phyloP scores from a whole-genome alignment of 805 yeast genomes.

The Spathaspora passalidarum region DNA sequence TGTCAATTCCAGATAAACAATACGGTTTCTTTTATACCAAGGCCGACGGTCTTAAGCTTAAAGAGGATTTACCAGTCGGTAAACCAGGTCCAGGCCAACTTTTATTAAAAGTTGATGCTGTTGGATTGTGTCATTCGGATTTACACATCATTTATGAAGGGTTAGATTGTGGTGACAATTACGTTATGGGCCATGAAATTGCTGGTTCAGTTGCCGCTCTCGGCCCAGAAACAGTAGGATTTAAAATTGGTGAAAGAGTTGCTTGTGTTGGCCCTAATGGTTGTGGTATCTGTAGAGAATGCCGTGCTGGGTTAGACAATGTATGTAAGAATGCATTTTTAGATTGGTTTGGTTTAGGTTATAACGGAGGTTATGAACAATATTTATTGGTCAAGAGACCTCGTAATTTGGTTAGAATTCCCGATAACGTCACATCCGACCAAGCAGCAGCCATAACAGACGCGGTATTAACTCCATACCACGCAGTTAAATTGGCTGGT shows the following conservation, averaged over 20 bases:
- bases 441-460: slow-evolving; percentile 41
- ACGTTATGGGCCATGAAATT: slow-evolving; percentile 45
- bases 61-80: slow-evolving; percentile 8
- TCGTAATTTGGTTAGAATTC: slow-evolving; percentile 33
- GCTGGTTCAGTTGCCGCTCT: slow-evolving; percentile 35
- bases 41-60: slow-evolving; percentile 6
- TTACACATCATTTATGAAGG: slow-evolving; percentile 24
- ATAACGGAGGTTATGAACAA: slow-evolving; percentile 41
- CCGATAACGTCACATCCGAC: slow-evolving; percentile 34
- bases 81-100: slow-evolving; percentile 12
- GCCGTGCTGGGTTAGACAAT: slow-evolving; percentile 35
- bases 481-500: slow-evolving; percentile 33
- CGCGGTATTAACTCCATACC: slow-evolving; percentile 42
- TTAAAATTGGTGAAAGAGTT: slow-evolving; percentile 28
- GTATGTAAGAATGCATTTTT: slow-evolving; percentile 20
- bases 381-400: slow-evolving; percentile 34
- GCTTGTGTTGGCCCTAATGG: slow-evolving; percentile 26
- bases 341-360: slow-evolving; percentile 33
- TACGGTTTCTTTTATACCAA: slow-evolving; percentile 9
- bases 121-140: slow-evolving; percentile 45
- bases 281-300: slow-evolving; percentile 34
- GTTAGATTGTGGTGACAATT: slow-evolving; percentile 19
- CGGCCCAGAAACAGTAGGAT: slow-evolving; percentile 24
- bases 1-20: slow-evolving; percentile 11
- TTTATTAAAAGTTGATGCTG: slow-evolving; percentile 38